Evolutionary conservation across 2,329 filamentous ascomycete genomes (phyloP), one percentile per base, ranked within the genome.

Genomic region (Pseudocercospora macadamiae): DNA sequence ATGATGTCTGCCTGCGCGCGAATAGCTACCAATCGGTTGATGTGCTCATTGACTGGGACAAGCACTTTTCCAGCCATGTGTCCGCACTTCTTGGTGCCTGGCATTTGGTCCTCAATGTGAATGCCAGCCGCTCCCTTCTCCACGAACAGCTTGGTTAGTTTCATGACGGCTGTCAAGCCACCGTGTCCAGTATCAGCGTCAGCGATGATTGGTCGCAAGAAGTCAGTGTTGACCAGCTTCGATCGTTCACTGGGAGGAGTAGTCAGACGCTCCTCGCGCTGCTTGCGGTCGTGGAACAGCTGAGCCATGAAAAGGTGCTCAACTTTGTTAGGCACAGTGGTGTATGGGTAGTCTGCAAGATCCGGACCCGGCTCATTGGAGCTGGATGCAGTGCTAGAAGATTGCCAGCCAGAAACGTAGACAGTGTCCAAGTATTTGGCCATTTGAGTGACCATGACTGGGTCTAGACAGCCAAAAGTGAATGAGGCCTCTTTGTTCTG

Each of bases 61-160:
- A 99, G 83, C 42, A 97, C 95, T 81, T 97, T 97, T 72, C 95
- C 95, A 66, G 95, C 95, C 95, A 97, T 97, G 80, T 97, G 95
- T 64, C 95, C 95, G 76, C 95, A 99, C 85, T 99, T 99, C 86
- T 99, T 99, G 51, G 95, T 97, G 55, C 95, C 95, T 2, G 95
- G 93, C 3, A 95, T 93, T 79, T 97, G 95, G 75, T 99, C 95
- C 79, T 99, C 95, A 68, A 99, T 97, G 79, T 99, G 95, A 71
- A 99, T 97, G 66, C 95, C 95, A 39, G 95, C 95, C 45, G 95
- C 95, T 69, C 95, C 95, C 77, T 93, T 92, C 82, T 99, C 95
- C 65, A 97, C 80, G 76, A 99, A 97, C 57, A 97, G 86, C 83
- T 97, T 97, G 65, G 95, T 97, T 69, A 99, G 86, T 84, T 97